Evolutionary conservation across 1,139 yeast genomes (phyloP).

Genomic region (Geotrichum australiense): DNA sequence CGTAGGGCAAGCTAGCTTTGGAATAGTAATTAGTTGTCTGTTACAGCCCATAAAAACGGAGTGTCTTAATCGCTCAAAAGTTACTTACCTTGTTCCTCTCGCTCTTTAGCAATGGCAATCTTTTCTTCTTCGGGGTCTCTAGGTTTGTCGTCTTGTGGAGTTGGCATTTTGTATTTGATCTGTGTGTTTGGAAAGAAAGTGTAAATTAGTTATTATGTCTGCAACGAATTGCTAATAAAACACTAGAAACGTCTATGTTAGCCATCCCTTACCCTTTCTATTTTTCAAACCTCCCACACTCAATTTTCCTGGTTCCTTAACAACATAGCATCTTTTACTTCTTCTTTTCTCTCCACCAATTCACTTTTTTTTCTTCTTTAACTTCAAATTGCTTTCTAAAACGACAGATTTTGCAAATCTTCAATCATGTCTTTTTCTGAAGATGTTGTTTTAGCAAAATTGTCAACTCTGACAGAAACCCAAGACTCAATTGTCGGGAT

Average conservation of each 20-base stretch:
- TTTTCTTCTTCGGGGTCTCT: conserved; percentile 17
- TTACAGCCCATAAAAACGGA: background rate
- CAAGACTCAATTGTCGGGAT: conserved; percentile 79
- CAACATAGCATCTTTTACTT: no score
- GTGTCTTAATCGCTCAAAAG: no score
- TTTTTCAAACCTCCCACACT: background rate
- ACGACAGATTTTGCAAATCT: no score
- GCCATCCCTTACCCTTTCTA: conserved; percentile 4
- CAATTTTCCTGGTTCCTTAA: conserved; percentile 1
- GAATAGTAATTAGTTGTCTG: background rate
- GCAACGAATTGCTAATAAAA: background rate
- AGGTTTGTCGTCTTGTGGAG: conserved; percentile 3
- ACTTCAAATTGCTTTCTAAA: no score
- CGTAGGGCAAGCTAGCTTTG: conserved; percentile 28
- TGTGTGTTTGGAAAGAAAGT: background rate
- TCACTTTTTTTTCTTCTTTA: no score
- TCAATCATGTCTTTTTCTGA: conserved; percentile 59
- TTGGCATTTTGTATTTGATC: background rate
- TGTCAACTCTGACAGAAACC: conserved; percentile 60
- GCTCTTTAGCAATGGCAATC: conserved; percentile 19
- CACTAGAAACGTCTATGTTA: background rate
- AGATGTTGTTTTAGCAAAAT: conserved; percentile 49
- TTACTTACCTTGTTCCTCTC: conserved; percentile 21
- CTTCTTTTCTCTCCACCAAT: no score
- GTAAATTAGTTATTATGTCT: background rate